Evolutionary conservation across 768 basidiomycete genomes (phyloP).

Genomic region (Serendipita vermifera): DNA sequence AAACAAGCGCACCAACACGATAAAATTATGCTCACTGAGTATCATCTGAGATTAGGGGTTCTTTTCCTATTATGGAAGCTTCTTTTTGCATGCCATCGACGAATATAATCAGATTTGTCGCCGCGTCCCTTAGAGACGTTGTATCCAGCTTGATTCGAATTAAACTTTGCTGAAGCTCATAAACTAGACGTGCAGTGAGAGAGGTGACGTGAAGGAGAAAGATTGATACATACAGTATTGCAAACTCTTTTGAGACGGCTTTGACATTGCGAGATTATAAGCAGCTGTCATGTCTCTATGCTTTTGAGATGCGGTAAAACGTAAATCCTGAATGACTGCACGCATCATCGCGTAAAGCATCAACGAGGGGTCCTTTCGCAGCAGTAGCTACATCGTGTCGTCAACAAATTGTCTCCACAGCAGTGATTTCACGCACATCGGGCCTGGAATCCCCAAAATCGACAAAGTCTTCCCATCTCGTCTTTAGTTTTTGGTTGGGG

Average conservation of each 20-base stretch:
- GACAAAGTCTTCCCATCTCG: background rate
- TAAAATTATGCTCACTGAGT: background rate
- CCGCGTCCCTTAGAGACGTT: background rate
- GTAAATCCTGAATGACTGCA: background rate
- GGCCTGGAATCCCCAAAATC: conserved; percentile 1
- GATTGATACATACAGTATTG: background rate
- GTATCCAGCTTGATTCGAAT: conserved; percentile 4
- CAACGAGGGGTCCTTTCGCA: conserved; percentile 1
- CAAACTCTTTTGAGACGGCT: background rate
- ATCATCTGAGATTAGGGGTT: background rate
- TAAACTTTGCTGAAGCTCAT: background rate
- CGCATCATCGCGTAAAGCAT: conserved; percentile 1
- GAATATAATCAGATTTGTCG: background rate
- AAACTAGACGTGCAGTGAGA: background rate
- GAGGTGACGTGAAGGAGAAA: background rate
- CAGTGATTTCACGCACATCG: background rate
- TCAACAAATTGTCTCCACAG: background rate
- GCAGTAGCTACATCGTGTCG: background rate
- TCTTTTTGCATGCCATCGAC: background rate
- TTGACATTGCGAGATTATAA: background rate
- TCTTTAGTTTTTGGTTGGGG: background rate
- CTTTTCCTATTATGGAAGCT: no score
- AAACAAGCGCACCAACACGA: background rate
- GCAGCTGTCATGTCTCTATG: background rate
- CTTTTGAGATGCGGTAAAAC: background rate